phyloP scores from a whole-genome alignment of 495 filamentous ascomycete species.

The Aspergillus biplanus region DNA sequence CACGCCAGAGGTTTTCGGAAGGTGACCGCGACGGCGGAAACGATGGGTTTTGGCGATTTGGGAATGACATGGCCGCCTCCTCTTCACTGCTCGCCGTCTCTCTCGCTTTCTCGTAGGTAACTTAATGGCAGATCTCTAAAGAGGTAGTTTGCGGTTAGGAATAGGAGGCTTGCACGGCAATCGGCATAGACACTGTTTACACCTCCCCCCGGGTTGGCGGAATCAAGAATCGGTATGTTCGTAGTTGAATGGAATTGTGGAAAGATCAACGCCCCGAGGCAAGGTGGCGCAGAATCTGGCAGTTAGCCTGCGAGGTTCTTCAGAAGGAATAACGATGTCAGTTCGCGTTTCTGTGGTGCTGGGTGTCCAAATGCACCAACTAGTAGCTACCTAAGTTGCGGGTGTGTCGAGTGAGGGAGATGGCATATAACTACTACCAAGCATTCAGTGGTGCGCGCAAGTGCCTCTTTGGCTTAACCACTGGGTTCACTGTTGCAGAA shows the following conservation, averaged over 20 bases:
- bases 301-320: not conserved
- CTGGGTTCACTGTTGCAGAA: not conserved
- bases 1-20: constrained; percentile 71
- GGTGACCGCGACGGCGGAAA: constrained; percentile 68
- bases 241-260: not conserved
- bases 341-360: too few relatives aligned
- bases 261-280: not conserved
- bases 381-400: not conserved
- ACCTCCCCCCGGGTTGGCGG: not conserved
- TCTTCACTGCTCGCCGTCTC: not conserved
- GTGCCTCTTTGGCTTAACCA: not conserved
- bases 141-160: not conserved
- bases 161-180: not conserved
- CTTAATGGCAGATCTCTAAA: not conserved
- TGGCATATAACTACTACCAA: not conserved
- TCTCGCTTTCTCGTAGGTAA: constrained; percentile 12
- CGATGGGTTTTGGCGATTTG: constrained; percentile 62
- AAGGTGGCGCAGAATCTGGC: not conserved
- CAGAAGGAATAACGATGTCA: not conserved
- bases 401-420: not conserved
- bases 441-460: not conserved
- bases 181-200: constrained; percentile 14
- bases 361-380: too few relatives aligned
- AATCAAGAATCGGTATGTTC: not conserved
- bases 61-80: constrained; percentile 30